Conservation (phyloP, 23 red algal species). For the Cyanidiococcus yangmingshanensis region DNA sequence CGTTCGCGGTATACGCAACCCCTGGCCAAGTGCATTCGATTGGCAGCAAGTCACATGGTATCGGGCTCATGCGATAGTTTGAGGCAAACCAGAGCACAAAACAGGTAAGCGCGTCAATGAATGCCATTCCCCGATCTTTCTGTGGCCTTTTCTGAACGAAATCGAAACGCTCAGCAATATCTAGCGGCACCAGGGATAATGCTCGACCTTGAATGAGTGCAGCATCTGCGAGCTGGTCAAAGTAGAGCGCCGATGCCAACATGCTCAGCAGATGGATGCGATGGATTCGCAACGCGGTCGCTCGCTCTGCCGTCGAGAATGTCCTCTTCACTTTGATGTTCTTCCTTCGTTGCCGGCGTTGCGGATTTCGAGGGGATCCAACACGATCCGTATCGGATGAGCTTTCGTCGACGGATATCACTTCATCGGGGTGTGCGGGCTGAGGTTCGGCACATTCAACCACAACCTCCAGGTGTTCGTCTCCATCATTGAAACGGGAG, state of each 20-base stretch:
- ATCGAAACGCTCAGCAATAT: background rate
- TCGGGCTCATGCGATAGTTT: background rate
- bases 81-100: background rate
- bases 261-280: background rate
- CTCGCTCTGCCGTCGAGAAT: background rate
- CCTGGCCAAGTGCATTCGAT: background rate
- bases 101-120: background rate
- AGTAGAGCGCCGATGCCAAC: background rate
- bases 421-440: background rate
- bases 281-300: background rate
- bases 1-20: background rate
- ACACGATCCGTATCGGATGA: background rate
- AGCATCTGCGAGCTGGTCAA: background rate
- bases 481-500: background rate
- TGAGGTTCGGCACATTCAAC: background rate
- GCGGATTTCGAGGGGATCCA: background rate
- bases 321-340: background rate
- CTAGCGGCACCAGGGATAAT: background rate
- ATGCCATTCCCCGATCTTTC: background rate
- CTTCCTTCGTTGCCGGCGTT: background rate
- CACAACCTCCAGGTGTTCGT: background rate
- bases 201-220: background rate
- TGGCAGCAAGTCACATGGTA: background rate
- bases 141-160: background rate
- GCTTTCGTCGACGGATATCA: background rate